Conservation (phyloP, 176 grass and related monocot genomes). For the Elymus sibiricus region DNA sequence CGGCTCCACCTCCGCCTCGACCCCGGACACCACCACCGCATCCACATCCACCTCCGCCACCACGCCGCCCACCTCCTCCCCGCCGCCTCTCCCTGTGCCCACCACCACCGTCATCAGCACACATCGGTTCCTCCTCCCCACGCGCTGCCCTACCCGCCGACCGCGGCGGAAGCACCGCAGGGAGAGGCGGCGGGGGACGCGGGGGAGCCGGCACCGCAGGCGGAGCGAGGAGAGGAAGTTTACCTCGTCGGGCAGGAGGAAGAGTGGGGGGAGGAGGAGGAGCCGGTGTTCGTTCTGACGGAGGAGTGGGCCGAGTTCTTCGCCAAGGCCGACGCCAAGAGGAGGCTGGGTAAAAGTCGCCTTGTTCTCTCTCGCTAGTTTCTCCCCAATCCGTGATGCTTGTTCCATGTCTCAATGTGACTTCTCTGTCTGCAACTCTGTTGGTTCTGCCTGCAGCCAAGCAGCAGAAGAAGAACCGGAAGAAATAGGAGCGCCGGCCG, state of each 20-base stretch:
- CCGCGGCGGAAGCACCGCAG: background rate
- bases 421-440: background rate
- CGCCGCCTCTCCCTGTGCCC: background rate
- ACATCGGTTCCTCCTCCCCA: background rate
- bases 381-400: background rate
- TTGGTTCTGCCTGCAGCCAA: constrained; percentile 16
- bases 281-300: constrained; percentile 52
- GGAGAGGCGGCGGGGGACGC: background rate
- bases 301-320: constrained; percentile 70
- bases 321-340: constrained; percentile 69
- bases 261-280: constrained; percentile 17
- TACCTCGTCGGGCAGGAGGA: background rate
- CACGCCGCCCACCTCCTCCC: constrained; percentile 4
- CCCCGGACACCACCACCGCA: constrained; percentile 34
- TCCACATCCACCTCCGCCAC: constrained; percentile 29
- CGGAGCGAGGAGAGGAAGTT: constrained; percentile 14
- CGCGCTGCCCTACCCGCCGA: background rate
- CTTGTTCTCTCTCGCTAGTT: background rate
- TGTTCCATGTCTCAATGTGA: background rate
- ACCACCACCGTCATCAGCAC: background rate
- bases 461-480: constrained; percentile 41
- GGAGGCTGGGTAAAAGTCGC: constrained; percentile 41
- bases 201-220: background rate
- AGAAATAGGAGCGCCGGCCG: background rate
- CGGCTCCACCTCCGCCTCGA: constrained; percentile 44